Base-by-base conservation (phyloP, 768 basidiomycete species). In the Pulveroboletus frians region DNA sequence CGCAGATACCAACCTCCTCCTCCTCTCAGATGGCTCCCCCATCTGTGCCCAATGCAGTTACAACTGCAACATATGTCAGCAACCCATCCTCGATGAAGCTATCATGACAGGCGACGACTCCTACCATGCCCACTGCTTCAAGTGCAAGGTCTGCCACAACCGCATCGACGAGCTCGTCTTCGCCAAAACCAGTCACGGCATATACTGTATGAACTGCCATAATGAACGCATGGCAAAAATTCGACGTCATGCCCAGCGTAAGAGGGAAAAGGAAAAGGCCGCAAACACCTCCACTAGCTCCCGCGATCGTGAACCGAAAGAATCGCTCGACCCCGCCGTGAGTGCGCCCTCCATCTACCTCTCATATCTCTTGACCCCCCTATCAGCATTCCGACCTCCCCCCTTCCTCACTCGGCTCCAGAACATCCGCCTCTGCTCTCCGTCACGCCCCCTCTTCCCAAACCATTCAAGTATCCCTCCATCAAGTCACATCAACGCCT, bases 101-200 rank as follows among this genome's bases (percentile, higher is more conserved):
- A 97, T 98, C 68, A 97, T 99, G 91, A 95, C 96, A 7, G 96
- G 92, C 52, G 93, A 99, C 69, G 96, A 98, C 65, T 92, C 92
- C 0, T 99, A 98, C 60, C 96, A 98, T 66, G 94, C 96, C 5
- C 88, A 93, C 55, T 99, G 96, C 72, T 99, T 99, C 76, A 94
- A 95, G 58, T 99, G 96, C 73, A 87, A 91, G 61, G 86, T 92
- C 44, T 99, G 96, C 74, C 83, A 81, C 66, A 86, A 88, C 64
- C 80, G 92, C 49, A 99, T 99, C 55, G 94, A 98, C 69, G 96
- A 99, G 67, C 81, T 98, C 45, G 92, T 98, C 49, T 99, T 97
- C 55, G 96, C 96, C 50, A 98, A 98, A 75, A 98, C 96, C 1
- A 90, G 84, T 52, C 91, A 96, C 61, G 96, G 96, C 46, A 97